These are phyloP conservation scores for Athelia sp. DNA, from an alignment of 1,284 basidiomycete species.

Conservation along the genomic window DNA sequence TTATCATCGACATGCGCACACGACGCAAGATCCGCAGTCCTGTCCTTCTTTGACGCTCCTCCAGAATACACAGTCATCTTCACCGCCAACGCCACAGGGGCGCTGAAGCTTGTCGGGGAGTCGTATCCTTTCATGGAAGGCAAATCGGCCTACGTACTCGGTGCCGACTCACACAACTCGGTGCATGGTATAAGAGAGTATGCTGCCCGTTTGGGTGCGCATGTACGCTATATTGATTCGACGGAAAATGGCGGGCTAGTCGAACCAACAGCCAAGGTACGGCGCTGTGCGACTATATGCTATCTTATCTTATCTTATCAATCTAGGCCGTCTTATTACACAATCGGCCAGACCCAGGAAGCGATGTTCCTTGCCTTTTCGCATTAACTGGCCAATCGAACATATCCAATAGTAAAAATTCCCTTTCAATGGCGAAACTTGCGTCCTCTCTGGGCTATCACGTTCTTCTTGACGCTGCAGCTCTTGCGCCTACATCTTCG, in stretches of 20 bases:
- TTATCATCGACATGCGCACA: constrained; percentile 60
- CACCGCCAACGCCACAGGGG: constrained; percentile 75
- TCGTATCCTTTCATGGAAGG: constrained; percentile 62
- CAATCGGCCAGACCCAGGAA: constrained; percentile 37
- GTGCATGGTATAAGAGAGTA: constrained; percentile 79
- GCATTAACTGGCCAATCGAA: constrained; percentile 78
- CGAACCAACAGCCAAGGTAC: constrained; percentile 52
- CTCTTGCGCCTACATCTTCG: constrained; percentile 65
- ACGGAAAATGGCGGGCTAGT: constrained; percentile 60
- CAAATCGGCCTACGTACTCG: constrained; percentile 56
- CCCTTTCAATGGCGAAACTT: constrained; percentile 50
- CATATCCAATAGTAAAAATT: constrained; percentile 64
- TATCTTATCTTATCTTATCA: constrained; percentile 3
- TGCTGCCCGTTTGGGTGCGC: constrained; percentile 48
- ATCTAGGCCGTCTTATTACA: constrained; percentile 37
- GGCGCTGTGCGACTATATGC: constrained; percentile 16
- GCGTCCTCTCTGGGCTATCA: constrained; percentile 67
- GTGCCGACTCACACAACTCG: constrained; percentile 77
- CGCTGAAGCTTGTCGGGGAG: constrained; percentile 78
- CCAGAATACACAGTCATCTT: constrained; percentile 77
- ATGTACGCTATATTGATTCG: constrained; percentile 61
- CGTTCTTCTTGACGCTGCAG: constrained; percentile 75
- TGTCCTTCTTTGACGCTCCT: constrained; percentile 70
- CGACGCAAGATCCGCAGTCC: constrained; percentile 64
- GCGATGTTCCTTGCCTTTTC: constrained; percentile 53